phyloP scores from a whole-genome alignment of 208 protist genomes.

The Acanthamoeba sp. region DNA sequence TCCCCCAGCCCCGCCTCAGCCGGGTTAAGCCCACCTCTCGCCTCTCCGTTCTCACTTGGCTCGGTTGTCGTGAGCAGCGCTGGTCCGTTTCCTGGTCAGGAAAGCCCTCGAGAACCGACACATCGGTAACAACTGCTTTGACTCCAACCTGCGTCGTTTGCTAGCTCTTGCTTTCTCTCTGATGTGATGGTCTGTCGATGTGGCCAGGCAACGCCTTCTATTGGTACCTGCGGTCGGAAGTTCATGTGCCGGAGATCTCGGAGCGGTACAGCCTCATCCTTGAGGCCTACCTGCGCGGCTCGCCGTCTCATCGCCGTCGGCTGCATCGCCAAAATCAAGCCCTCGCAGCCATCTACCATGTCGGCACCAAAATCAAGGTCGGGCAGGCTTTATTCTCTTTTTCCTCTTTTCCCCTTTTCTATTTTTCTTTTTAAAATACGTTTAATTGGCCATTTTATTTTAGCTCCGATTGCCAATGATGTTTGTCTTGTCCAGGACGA shows the following conservation, averaged over 20 bases:
- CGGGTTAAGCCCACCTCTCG: too few relatives aligned
- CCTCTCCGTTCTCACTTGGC: too few relatives aligned
- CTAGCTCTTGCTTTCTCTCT: neutral
- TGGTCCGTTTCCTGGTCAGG: constrained; percentile 88
- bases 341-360: neutral
- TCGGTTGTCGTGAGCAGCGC: too few relatives aligned
- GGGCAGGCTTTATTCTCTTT: too few relatives aligned
- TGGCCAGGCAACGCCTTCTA: constrained; percentile 57
- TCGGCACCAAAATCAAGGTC: neutral
- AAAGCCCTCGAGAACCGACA: constrained; percentile 85
- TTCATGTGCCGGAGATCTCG: constrained; percentile 82
- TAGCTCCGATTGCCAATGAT: neutral
- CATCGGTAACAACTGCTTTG: constrained; percentile 65
- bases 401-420: too few relatives aligned
- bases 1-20: too few relatives aligned
- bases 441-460: too few relatives aligned
- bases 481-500: neutral
- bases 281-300: constrained; percentile 86
- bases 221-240: constrained; percentile 72
- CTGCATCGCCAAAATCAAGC: neutral
- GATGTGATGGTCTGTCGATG: neutral
- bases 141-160: neutral
- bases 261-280: constrained; percentile 88
- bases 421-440: too few relatives aligned
- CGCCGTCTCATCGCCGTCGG: constrained; percentile 73